These are phyloP conservation scores for Quillaja saponaria DNA, from an alignment of 306 rosid genomes.

Conservation along the genomic window DNA sequence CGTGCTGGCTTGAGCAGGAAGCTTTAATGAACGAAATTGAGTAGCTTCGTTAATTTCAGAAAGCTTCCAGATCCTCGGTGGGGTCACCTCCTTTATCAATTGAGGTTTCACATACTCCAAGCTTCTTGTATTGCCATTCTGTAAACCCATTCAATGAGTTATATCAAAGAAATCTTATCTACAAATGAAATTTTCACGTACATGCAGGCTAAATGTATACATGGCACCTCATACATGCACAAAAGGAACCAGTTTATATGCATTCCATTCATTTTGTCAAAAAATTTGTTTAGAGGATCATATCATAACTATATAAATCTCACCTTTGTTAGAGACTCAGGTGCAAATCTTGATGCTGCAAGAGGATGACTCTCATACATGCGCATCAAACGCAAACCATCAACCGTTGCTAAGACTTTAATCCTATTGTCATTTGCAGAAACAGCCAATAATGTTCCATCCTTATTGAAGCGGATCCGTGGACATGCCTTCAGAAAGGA, in stretches of 20 bases:
- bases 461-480: slow-evolving; percentile 93
- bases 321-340: slow-evolving; percentile 14
- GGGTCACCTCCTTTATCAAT: slow-evolving; percentile 1
- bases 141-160: background rate
- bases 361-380: slow-evolving; percentile 1
- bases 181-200: too few relatives aligned
- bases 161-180: background rate
- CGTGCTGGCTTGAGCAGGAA: background rate
- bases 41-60: slow-evolving; percentile 34
- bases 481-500: slow-evolving; percentile 75
- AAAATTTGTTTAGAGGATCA: background rate
- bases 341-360: slow-evolving; percentile 1
- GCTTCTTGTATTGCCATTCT: slow-evolving; percentile 11
- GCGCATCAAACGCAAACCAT: slow-evolving; percentile 53
- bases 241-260: background rate
- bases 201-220: background rate
- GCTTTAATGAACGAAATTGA: slow-evolving; percentile 28
- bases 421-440: slow-evolving; percentile 87
- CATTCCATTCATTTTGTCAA: background rate
- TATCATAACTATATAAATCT: background rate
- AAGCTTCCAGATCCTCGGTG: slow-evolving; percentile 30
- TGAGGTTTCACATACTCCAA: slow-evolving; percentile 5
- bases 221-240: background rate
- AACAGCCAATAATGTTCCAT: slow-evolving; percentile 89
- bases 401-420: slow-evolving; percentile 77